phyloP scores from a whole-genome alignment of 441 rosid species.

The Theobroma grandiflorum region DNA sequence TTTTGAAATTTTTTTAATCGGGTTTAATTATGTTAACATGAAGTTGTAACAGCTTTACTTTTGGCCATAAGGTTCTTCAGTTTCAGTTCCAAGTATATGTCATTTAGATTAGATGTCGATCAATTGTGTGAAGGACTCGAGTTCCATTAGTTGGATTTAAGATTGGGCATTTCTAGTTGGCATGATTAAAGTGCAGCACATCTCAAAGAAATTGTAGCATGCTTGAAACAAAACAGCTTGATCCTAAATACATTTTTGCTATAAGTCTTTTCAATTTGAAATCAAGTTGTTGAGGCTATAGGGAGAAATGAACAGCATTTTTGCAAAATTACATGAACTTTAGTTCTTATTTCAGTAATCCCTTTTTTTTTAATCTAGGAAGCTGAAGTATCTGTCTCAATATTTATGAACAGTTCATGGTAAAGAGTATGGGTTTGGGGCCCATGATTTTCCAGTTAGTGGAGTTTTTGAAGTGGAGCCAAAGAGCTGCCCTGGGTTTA shows the following conservation, averaged over 20 bases:
- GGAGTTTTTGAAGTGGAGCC: slow-evolving; percentile 92
- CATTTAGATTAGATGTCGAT: background rate
- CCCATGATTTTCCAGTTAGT: slow-evolving; percentile 80
- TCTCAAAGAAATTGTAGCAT: background rate
- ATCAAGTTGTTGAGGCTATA: background rate
- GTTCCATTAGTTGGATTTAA: background rate
- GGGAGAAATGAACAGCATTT: background rate
- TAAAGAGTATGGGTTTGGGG: slow-evolving; percentile 86
- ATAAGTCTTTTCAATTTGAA: background rate
- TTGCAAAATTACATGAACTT: background rate
- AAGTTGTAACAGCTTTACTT: slow-evolving; percentile 6
- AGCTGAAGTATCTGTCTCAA: background rate
- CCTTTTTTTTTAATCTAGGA: background rate
- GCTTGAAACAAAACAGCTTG: slow-evolving; percentile 5
- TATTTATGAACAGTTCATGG: slow-evolving; percentile 62
- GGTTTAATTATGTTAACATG: background rate
- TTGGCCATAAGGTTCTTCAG: background rate
- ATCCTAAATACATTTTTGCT: background rate
- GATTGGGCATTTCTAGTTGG: background rate
- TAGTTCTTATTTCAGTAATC: background rate
- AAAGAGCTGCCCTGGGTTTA: slow-evolving; percentile 75
- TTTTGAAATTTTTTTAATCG: background rate
- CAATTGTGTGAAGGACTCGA: slow-evolving; percentile 5
- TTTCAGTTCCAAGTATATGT: background rate
- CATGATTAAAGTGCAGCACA: background rate